Evolutionary conservation across 805 yeast genomes (phyloP).

Genomic region (Kodamaea laetipori): DNA sequence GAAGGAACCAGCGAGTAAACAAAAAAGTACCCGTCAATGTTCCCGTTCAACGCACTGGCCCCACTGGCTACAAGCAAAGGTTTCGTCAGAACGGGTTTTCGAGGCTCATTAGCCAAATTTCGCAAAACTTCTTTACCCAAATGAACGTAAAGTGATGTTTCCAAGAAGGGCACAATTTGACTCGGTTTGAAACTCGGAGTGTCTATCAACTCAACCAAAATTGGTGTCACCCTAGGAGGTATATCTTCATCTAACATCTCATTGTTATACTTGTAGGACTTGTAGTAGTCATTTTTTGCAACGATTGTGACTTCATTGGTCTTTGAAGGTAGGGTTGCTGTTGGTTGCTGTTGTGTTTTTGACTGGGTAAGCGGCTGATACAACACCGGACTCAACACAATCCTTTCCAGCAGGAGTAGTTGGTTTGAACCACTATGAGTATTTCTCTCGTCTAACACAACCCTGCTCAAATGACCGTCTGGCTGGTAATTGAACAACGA

Average conservation of each 20-base stretch:
- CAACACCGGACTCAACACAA: constrained; percentile 34
- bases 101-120: constrained; percentile 64
- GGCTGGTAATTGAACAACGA: constrained; percentile 59
- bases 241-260: constrained; percentile 13
- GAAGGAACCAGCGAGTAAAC: constrained; percentile 72
- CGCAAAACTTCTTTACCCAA: constrained; percentile 59
- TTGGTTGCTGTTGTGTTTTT: constrained; percentile 6
- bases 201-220: constrained; percentile 68
- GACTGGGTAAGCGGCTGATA: constrained; percentile 22
- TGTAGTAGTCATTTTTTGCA: constrained; percentile 25
- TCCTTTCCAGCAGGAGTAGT: constrained; percentile 13
- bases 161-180: constrained; percentile 73
- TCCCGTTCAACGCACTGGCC: constrained; percentile 73
- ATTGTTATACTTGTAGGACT: constrained; percentile 16
- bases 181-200: constrained; percentile 71
- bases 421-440: constrained; percentile 16
- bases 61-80: constrained; percentile 78
- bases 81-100: constrained; percentile 62
- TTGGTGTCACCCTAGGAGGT: constrained; percentile 60
- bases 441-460: constrained; percentile 28
- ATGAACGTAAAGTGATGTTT: constrained; percentile 65
- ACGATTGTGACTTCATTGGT: constrained; percentile 14
- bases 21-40: constrained; percentile 71
- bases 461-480: constrained; percentile 17
- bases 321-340: background rate